Evolutionary conservation across 495 filamentous ascomycete genomes (phyloP).

Genomic region (Aspergillus panamensis): DNA sequence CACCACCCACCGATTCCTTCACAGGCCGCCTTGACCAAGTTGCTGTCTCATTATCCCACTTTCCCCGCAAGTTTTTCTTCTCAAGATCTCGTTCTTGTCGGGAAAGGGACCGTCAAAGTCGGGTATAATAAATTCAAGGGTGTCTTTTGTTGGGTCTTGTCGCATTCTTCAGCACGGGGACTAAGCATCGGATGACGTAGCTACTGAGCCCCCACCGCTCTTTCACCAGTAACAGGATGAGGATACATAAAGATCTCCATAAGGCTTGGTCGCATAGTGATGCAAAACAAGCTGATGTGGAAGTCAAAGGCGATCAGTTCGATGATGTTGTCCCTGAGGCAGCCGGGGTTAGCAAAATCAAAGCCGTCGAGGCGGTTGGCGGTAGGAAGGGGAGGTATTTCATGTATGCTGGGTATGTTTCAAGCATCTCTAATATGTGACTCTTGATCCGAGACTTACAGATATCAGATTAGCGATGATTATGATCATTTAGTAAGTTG

Average conservation of each 20-base stretch:
- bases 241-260: neutral
- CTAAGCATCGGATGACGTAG: slow-evolving; percentile 12
- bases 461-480: slow-evolving; percentile 35
- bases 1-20: neutral
- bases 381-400: slow-evolving; percentile 41
- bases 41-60: neutral
- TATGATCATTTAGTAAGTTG: slow-evolving; percentile 46
- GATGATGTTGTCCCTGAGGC: slow-evolving; percentile 8
- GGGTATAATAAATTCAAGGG: neutral
- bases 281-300: slow-evolving; percentile 16
- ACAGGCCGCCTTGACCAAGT: neutral
- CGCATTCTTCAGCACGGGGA: neutral
- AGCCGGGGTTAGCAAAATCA: slow-evolving; percentile 31
- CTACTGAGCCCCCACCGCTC: slow-evolving; percentile 3
- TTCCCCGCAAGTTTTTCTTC: neutral
- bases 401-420: slow-evolving; percentile 40
- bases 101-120: neutral
- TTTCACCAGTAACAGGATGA: slow-evolving; percentile 6
- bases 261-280: slow-evolving; percentile 3
- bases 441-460: slow-evolving; percentile 10
- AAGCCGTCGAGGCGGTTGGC: slow-evolving; percentile 43
- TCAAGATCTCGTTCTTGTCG: neutral
- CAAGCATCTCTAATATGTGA: neutral
- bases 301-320: slow-evolving; percentile 4
- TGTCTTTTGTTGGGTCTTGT: neutral